Base-by-base conservation (phyloP, 2,329 filamentous ascomycete species). In the Leptoxyphium fumago region DNA sequence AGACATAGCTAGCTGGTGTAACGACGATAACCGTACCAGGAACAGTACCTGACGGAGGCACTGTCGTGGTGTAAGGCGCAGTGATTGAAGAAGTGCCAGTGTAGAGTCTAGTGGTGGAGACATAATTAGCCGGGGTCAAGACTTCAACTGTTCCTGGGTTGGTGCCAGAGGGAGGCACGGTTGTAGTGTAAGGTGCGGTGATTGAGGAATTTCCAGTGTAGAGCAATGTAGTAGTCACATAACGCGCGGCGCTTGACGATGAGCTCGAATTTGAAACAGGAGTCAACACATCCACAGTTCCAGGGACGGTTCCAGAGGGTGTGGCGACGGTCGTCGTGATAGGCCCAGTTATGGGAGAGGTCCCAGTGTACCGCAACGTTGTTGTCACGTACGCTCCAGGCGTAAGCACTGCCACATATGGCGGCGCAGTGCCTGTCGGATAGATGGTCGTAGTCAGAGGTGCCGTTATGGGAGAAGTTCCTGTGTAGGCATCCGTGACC, bases 381-480 rank as follows among this genome's bases (percentile, higher is more conserved):
- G 32, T 36, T 5, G 32, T 36, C 13, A 15, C 15, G 9, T 36
- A 36, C 13, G 13, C 32, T 13, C 13, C 32, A 13, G 32, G 32
- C 3, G 32, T 26, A 7, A 26, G 21, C 4, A 26, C 21, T 26
- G 3, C 21, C n/a, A 44, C 39, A 5, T 41, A 41, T 10, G 44
- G 44, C n/a, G 44, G 40, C 38, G 28, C 18, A 7, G 45, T 44
- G 5, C 45, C 43, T 15, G 40, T 38, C 15, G 45, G 43, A 29
- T 29, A 5, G 43, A 47, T 36, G n/a, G 40, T 45, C 6, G 45
- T 40, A 2, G 44, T 44, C 2, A 39, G 32, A 5, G 29, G 14
- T 4, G 39, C 30, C 6, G 42, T 41, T 5, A 32, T 42, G 14
- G 41, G 45, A 4, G 2, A 30, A 9, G 43, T 43, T 5, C 40